phyloP scores from a whole-genome alignment of 768 basidiomycete species.

The Arthromyces matolae region DNA sequence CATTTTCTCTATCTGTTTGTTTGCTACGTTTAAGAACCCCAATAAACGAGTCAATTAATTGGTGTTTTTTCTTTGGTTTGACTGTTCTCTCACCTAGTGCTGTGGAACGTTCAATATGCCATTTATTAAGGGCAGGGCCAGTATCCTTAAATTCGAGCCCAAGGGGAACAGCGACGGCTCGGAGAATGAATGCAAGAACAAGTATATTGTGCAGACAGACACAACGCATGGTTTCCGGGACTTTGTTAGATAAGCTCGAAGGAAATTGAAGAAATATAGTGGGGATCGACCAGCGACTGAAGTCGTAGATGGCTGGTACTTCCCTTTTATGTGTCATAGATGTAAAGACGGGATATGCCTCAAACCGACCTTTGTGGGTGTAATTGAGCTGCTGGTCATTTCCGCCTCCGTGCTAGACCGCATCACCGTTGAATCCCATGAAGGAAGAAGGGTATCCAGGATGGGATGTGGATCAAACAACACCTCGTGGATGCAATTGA shows the following conservation, averaged over 20 bases:
- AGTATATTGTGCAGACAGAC: background rate
- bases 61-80: background rate
- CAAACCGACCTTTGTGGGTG: no score
- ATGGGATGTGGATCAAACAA: no score
- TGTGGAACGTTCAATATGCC: background rate
- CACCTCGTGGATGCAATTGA: no score
- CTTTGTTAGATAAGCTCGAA: no score
- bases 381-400: no score
- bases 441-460: no score
- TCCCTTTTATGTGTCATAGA: conserved; percentile 1
- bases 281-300: background rate
- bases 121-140: background rate
- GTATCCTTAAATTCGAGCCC: background rate
- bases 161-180: background rate
- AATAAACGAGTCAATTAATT: background rate
- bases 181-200: background rate
- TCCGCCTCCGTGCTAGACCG: no score
- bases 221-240: background rate
- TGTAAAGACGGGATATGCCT: no score
- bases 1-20: background rate
- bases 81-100: background rate
- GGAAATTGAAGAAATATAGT: no score
- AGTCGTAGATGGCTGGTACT: background rate
- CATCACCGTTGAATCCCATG: no score
- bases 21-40: background rate